phyloP scores from a whole-genome alignment of 345 rosid species.

The Boechera divaricarpa region DNA sequence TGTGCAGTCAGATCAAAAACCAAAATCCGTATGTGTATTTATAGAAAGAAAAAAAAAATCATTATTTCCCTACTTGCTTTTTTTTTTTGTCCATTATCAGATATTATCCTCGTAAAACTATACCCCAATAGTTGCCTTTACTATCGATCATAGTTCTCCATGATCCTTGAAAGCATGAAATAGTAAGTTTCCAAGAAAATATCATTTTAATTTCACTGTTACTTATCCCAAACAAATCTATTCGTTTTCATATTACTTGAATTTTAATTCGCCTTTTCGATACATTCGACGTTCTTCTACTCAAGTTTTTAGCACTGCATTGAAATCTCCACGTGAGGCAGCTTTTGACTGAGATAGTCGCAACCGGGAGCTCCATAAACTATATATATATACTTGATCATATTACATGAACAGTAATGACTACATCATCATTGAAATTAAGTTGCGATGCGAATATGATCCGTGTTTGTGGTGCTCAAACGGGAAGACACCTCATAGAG shows the following conservation, averaged over 20 bases:
- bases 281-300: background rate
- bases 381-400: constrained; percentile 67
- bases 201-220: background rate
- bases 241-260: background rate
- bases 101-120: background rate
- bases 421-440: constrained; percentile 54
- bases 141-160: background rate
- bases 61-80: background rate
- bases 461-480: constrained; percentile 88
- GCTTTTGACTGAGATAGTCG: constrained; percentile 53
- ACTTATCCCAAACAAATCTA: background rate
- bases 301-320: background rate
- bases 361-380: constrained; percentile 43
- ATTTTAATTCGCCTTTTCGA: background rate
- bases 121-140: background rate
- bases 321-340: constrained; percentile 63
- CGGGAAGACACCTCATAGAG: constrained; percentile 90
- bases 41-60: background rate
- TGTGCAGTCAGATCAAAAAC: background rate
- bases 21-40: background rate
- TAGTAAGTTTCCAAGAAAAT: background rate
- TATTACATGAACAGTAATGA: constrained; percentile 88
- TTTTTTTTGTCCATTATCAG: background rate
- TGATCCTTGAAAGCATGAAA: background rate
- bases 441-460: constrained; percentile 82